Evolutionary conservation across 306 rosid species (phyloP), one percentile per base, ranked within the genome.

Genomic region (Cucurbita moschata): DNA sequence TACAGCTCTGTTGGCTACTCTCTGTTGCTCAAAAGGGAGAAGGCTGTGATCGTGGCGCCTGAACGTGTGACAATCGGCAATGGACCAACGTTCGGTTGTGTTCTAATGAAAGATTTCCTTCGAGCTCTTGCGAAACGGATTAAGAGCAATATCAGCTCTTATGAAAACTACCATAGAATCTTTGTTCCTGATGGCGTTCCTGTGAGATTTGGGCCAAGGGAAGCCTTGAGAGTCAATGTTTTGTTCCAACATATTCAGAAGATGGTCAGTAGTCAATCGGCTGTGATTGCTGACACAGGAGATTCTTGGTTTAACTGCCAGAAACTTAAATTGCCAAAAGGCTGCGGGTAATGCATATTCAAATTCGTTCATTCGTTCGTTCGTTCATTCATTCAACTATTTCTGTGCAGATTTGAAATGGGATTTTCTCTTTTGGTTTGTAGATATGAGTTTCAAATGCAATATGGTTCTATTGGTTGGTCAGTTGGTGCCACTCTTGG

Each of bases 291-390:
- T 52, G 90, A 88, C 75, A 86, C 92, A 5, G 92, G 92, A 66
- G 92, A 87, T 71, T 87, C 92, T 1, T 87, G 89, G 92, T 87
- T 87, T 74, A 87, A 87, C 77, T 85, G 89, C 80, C 92, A 85
- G 63, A 87, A 87, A 77, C 83, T 87, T 23, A 87, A 83, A 65
- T 61, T 88, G 75, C 92, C 92, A 3, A 42, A 61, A 42, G 88
- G 82, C 3, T 88, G 92, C 57, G 92, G 92, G 92, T 88, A 61
- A 78, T 88, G 9, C 65, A 37, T 46, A 30, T 30, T 30, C 35
- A 30, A 30, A 30, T 30, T 30, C 35, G 4, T 40, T 52, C 26
- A 19, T 55, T 12, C 8, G 4, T 49, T 21, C 35, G 4, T 30
- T 30, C 35, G 4, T 40, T 52, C 26, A 19, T 55, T 12, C 8